Conservation (phyloP, 2,329 filamentous ascomycete genomes). For the Penicillium crustosum region DNA sequence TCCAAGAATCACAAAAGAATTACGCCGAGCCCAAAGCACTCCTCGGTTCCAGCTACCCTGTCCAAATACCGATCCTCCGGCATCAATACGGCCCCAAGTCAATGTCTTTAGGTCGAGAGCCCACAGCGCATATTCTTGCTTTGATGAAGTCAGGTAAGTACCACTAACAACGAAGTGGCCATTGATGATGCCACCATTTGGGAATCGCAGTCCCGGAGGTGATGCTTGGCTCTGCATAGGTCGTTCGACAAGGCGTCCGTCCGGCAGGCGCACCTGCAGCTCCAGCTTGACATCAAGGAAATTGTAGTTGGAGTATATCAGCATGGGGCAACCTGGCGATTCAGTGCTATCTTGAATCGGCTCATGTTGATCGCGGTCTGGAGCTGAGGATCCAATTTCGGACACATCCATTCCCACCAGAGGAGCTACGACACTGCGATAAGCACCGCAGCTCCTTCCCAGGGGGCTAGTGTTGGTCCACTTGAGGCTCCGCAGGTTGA, state of each 20-base stretch:
- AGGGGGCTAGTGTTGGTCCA: conserved; percentile 89
- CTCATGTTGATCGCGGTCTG: conserved; percentile 41
- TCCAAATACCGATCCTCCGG: conserved; percentile 88
- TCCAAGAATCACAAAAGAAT: conserved; percentile 92
- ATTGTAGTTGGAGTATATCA: conserved; percentile 99
- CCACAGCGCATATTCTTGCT: conserved; percentile 97
- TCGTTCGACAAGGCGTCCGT: conserved; percentile 81
- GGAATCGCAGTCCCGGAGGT: conserved; percentile 89
- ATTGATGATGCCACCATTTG: conserved; percentile 92
- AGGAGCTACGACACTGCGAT: conserved; percentile 90
- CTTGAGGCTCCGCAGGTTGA: conserved; percentile 90
- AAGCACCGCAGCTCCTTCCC: conserved; percentile 91
- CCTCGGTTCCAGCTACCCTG: conserved; percentile 98
- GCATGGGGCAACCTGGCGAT: conserved; percentile 64
- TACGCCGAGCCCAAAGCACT: conserved; percentile 87
- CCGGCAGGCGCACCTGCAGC: conserved; percentile 79
- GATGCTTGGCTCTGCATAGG: conserved; percentile 80
- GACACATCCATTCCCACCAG: conserved; percentile 53
- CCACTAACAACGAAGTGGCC: conserved; percentile 97
- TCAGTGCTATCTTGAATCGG: conserved; percentile 29
- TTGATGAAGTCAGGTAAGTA: conserved; percentile 94
- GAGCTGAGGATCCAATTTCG: conserved; percentile 45
- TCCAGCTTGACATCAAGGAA: conserved; percentile 97
- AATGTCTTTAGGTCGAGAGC: conserved; percentile 83
- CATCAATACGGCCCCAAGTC: conserved; percentile 94